These are phyloP conservation scores for Saturnispora bothae DNA, from an alignment of 805 yeast species.

Conservation along the genomic window DNA sequence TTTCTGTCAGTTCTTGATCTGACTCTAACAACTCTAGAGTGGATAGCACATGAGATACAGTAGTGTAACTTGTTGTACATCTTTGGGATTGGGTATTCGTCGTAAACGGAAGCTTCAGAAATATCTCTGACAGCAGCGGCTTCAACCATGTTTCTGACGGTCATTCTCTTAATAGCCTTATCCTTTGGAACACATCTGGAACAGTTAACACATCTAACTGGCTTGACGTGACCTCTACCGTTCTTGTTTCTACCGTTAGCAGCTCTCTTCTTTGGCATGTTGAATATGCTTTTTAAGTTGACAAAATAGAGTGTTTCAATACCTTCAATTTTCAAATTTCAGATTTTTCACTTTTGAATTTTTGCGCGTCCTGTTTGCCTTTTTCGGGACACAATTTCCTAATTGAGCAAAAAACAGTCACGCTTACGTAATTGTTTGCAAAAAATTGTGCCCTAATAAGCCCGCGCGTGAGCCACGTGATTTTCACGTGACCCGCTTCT, in stretches of 20 bases:
- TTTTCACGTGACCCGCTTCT: not conserved
- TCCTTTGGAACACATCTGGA: slow-evolving; percentile 99
- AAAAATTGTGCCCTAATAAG: too few species aligned
- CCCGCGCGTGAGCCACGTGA: not conserved
- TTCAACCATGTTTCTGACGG: slow-evolving; percentile 99
- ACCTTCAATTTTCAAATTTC: not conserved
- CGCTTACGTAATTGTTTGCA: not conserved
- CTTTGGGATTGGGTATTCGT: slow-evolving; percentile 99
- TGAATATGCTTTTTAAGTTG: slow-evolving; percentile 25
- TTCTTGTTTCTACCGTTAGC: slow-evolving; percentile 99
- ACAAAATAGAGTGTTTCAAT: not conserved
- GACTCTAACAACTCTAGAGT: slow-evolving; percentile 99
- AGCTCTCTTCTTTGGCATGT: slow-evolving; percentile 99
- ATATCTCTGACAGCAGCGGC: slow-evolving; percentile 99
- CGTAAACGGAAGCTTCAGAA: slow-evolving; percentile 98
- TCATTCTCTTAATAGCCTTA: slow-evolving; percentile 99
- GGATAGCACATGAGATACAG: slow-evolving; percentile 99
- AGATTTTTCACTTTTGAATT: not conserved
- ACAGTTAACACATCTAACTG: slow-evolving; percentile 99
- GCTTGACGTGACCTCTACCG: slow-evolving; percentile 99
- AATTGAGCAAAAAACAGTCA: slow-evolving; percentile 1
- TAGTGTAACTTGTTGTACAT: slow-evolving; percentile 99
- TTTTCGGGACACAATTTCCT: not conserved
- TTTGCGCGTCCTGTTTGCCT: too few species aligned
- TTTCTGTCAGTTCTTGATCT: slow-evolving; percentile 99